Evolutionary conservation across 2,329 filamentous ascomycete species (phyloP), one percentile per base, ranked within the genome.

Genomic region (Aspergillus intermedius): DNA sequence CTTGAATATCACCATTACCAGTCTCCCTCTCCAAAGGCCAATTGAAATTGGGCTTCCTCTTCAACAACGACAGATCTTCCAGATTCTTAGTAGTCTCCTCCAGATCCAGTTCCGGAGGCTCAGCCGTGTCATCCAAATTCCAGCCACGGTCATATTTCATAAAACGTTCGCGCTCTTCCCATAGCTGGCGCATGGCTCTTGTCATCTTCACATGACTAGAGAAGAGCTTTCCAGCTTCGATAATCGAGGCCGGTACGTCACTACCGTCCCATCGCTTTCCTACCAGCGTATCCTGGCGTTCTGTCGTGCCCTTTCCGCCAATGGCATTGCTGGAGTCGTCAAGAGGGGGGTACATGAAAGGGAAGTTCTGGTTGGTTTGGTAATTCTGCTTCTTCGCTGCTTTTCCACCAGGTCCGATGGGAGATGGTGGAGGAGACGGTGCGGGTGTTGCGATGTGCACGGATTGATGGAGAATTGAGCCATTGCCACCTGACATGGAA

Each of bases 371-470:
- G 63, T 98, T 98, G 0, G 93, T 98, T 67, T 98, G 93, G 61
- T 98, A 98, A 59, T 97, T 98, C 63, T 98, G 93, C 65, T 98
- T 98, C 76, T 98, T 98, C 1, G 87, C 91, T 46, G 87, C 88
- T 67, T 97, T 98, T 0, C 90, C 90, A 22, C 90, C 81, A 3
- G 81, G 79, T 1, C 81, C 91, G 30, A 86, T 85, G 8, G 93
- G 93, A 1, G 91, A 96, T 1, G 93, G 93, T 0, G 93, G 93
- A 21, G 93, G 93, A 0, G 93, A 98, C 1, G 93, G 93, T 0
- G 91, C 91, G 0, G 93, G 93, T 1, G 93, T 98, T n/a, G 93
- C 93, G 59, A 98, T 98, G 67, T 98, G 93, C 5, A 98, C 91
- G 5, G 93, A 89, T 62, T 97, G 91, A 64, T 97, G 84, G 22